Evolutionary conservation across 2,329 filamentous ascomycete genomes (phyloP), one percentile per base, ranked within the genome.

Genomic region (Atkinsonella texensis): DNA sequence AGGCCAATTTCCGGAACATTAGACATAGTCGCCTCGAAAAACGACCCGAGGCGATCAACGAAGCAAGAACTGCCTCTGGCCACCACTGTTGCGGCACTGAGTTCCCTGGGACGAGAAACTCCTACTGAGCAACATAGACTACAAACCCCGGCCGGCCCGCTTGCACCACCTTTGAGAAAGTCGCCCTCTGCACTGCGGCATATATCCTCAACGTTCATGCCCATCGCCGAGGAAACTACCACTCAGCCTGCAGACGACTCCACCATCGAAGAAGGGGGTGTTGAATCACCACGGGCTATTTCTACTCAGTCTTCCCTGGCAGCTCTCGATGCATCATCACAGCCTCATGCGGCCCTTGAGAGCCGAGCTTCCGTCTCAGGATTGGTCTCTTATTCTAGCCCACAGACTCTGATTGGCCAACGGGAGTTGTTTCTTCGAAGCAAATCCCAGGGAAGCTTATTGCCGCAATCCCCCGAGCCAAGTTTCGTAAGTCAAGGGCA

Each of bases 401-500:
- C 75, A 0, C 74, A 79, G 56, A 81, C 77, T 5, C 68, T 81
- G 6, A 69, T 82, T 31, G 76, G 75, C 1, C 72, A 76, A 62
- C 72, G 78, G 12, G 78, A 81, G 39, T 68, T 72, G 63, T 70
- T 77, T 43, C 66, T 81, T 18, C 74, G 75, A 28, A 75, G 67
- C 58, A 79, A 75, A 57, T 74, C 75, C 2, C 68, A 74, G 50
- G 68, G 70, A 20, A 69, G 68, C 48, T 55, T 73, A 33, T 51
- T 67, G 12, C 54, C 53, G 31, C 62, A 44, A 50, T 56, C 57
- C 5, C 55, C 58, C 13, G 65, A 66, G 52, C 55, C 57, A 53
- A 60, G 60, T 35, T 55, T 55, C 48, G 52, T 53, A 18, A 48
- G 51, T 9, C 58, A 63, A 20, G 56, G 63, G 35, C 52, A 65